Evolutionary conservation across 371 early-diverging fungal species (phyloP).

Genomic region (Mortierella sp.): DNA sequence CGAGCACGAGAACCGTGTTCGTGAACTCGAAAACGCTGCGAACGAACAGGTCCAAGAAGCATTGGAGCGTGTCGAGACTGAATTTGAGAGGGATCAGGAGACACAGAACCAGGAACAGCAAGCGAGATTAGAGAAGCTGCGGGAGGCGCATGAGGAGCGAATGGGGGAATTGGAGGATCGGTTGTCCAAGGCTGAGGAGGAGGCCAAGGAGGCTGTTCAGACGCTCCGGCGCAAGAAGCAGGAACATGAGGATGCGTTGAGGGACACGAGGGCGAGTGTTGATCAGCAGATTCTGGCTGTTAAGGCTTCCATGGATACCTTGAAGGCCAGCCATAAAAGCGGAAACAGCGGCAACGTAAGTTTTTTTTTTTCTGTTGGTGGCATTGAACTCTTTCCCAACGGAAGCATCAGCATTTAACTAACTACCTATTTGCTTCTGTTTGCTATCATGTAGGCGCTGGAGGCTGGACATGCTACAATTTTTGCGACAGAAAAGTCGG

Average conservation of each 20-base stretch:
- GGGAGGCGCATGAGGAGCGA: conserved; percentile 13
- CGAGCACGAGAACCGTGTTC: conserved; percentile 44
- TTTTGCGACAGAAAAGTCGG: conserved; percentile 11
- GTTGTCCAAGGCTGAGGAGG: conserved; percentile 30
- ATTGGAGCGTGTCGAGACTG: conserved; percentile 43
- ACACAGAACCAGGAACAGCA: conserved; percentile 24
- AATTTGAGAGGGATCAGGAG: conserved; percentile 45
- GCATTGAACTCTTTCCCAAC: no score
- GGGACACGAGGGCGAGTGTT: conserved; percentile 22
- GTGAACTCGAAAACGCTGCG: conserved; percentile 46
- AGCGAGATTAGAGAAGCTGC: conserved; percentile 4
- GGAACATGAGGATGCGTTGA: conserved; percentile 15
- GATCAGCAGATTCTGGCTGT: conserved; percentile 27
- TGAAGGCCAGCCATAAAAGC: background rate
- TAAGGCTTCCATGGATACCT: conserved; percentile 16
- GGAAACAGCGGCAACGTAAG: conserved; percentile 21
- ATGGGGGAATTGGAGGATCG: conserved; percentile 29
- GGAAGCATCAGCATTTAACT: background rate
- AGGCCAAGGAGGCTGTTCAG: conserved; percentile 22
- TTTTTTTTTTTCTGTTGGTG: background rate
- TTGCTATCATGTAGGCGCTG: conserved; percentile 19
- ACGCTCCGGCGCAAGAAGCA: background rate
- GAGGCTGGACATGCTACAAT: conserved; percentile 16
- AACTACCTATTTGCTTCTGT: background rate
- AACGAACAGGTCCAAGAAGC: conserved; percentile 44